Percentiles rank a stretch among this genome's conserved stretches.
phyloP scores from a whole-genome alignment of 306 rosid genomes.

The Potentilla sterilis region DNA sequence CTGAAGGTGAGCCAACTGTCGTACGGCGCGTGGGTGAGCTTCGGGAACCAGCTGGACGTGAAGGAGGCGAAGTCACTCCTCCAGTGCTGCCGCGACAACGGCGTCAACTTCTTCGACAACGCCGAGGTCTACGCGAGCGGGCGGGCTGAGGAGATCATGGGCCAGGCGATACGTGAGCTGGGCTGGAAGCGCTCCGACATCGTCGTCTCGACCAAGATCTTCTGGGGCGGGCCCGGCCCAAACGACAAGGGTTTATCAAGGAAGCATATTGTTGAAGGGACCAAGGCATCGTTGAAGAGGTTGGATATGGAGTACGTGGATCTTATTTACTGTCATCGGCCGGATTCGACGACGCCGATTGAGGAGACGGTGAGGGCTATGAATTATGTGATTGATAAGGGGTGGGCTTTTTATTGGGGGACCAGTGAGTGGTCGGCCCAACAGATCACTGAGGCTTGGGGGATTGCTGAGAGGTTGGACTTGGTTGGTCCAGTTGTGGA shows the following conservation, averaged over 20 bases:
- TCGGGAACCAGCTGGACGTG: constrained; percentile 96
- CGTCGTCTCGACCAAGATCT: constrained; percentile 94
- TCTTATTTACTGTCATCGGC: constrained; percentile 75
- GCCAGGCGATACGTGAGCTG: constrained; percentile 81
- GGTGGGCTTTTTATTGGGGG: constrained; percentile 98
- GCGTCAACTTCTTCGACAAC: constrained; percentile 99
- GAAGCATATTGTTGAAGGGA: constrained; percentile 86
- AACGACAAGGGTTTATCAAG: constrained; percentile 93
- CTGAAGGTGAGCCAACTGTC: constrained; percentile 91
- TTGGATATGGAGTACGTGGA: constrained; percentile 88
- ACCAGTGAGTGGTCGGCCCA: constrained; percentile 98
- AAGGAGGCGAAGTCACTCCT: constrained; percentile 88
- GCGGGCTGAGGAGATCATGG: constrained; percentile 98
- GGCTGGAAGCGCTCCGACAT: constrained; percentile 96
- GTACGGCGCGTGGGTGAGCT: constrained; percentile 92
- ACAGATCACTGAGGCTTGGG: constrained; percentile 97
- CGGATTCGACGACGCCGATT: constrained; percentile 75
- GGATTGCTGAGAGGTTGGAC: constrained; percentile 67
- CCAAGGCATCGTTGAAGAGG: constrained; percentile 76
- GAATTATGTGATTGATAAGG: constrained; percentile 77
- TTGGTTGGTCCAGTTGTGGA: constrained; percentile 88
- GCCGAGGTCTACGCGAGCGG: constrained; percentile 98
- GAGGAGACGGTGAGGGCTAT: constrained; percentile 96
- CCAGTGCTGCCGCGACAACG: constrained; percentile 87
- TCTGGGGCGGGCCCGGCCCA: constrained; percentile 97